Evolutionary conservation across 805 yeast genomes (phyloP).

Genomic region (Candida nemodendra): DNA sequence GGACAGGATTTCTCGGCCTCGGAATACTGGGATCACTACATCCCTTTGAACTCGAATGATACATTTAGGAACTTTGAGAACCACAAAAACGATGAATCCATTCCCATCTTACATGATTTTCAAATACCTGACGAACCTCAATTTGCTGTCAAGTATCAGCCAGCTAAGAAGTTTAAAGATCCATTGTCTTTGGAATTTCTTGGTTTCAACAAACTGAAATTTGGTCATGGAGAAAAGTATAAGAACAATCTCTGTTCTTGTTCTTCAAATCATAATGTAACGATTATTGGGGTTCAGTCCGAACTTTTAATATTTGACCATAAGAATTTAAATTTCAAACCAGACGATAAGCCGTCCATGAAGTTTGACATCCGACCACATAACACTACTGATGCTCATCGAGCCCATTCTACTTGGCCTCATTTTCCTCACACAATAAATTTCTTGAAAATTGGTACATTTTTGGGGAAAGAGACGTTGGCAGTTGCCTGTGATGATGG

Average conservation of each 20-base stretch:
- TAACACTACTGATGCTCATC: slow-evolving; percentile 39
- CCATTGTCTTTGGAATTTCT: slow-evolving; percentile 19
- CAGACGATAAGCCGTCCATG: slow-evolving; percentile 26
- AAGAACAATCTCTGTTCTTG: slow-evolving; percentile 40
- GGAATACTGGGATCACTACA: slow-evolving; percentile 3
- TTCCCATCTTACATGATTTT: slow-evolving; percentile 15
- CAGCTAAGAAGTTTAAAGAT: slow-evolving; percentile 39
- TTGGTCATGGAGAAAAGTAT: slow-evolving; percentile 33
- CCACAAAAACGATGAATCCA: slow-evolving; percentile 14
- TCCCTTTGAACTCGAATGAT: slow-evolving; percentile 33
- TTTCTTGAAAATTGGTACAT: slow-evolving; percentile 38
- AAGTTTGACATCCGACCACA: slow-evolving; percentile 43
- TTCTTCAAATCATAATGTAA: slow-evolving; percentile 19
- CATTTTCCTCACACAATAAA: slow-evolving; percentile 57
- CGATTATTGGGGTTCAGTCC: slow-evolving; percentile 34
- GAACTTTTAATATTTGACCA: slow-evolving; percentile 36
- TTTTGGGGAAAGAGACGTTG: slow-evolving; percentile 42
- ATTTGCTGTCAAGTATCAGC: slow-evolving; percentile 30
- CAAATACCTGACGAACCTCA: slow-evolving; percentile 19
- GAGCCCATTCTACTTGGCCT: slow-evolving; percentile 44
- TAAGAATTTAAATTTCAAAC: slow-evolving; percentile 29
- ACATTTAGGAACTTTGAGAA: slow-evolving; percentile 36
- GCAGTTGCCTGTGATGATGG: slow-evolving; percentile 59
- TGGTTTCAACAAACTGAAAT: slow-evolving; percentile 22
- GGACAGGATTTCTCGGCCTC: slow-evolving; percentile 9